These are phyloP conservation scores for Daedaleopsis sinensis DNA, from an alignment of 768 basidiomycete genomes.

Conservation along the genomic window DNA sequence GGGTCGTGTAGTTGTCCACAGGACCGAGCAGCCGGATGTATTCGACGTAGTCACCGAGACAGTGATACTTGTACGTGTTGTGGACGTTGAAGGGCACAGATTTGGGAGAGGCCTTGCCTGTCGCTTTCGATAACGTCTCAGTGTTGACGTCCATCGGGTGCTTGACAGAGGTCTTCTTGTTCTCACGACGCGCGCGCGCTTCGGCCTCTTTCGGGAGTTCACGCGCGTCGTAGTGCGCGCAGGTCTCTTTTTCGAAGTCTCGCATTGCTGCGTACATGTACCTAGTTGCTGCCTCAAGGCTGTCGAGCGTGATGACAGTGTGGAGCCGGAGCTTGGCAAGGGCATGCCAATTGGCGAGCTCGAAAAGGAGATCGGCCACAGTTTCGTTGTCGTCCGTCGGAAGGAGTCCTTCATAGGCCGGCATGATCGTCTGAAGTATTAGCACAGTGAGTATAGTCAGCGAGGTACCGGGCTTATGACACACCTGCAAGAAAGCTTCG, in stretches of 20 bases:
- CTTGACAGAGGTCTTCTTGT: background rate
- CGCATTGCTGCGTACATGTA: constrained; percentile 1
- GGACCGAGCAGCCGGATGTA: constrained; percentile 24
- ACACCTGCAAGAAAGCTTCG: constrained; percentile 32
- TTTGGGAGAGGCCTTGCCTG: too few relatives aligned
- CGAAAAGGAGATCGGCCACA: constrained; percentile 39
- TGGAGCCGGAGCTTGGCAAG: constrained; percentile 45
- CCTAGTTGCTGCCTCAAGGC: constrained; percentile 16
- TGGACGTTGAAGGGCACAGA: constrained; percentile 26
- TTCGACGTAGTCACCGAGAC: constrained; percentile 21
- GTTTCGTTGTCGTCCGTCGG: constrained; percentile 20
- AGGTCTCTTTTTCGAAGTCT: background rate
- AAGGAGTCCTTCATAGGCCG: constrained; percentile 39
- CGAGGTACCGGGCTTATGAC: constrained; percentile 3
- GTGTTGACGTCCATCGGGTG: background rate
- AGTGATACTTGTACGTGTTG: constrained; percentile 31
- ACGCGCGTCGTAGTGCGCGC: background rate
- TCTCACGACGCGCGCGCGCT: constrained; percentile 1
- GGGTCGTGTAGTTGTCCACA: constrained; percentile 22
- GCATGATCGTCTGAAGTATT: constrained; percentile 34
- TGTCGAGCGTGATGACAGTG: constrained; percentile 34
- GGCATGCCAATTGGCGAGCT: constrained; percentile 40
- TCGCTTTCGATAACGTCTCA: too few relatives aligned
- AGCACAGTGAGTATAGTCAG: background rate
- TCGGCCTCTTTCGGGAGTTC: constrained; percentile 3